Conservation (phyloP, 2,329 filamentous ascomycete species). For the Ascochyta viciae-villosae region DNA sequence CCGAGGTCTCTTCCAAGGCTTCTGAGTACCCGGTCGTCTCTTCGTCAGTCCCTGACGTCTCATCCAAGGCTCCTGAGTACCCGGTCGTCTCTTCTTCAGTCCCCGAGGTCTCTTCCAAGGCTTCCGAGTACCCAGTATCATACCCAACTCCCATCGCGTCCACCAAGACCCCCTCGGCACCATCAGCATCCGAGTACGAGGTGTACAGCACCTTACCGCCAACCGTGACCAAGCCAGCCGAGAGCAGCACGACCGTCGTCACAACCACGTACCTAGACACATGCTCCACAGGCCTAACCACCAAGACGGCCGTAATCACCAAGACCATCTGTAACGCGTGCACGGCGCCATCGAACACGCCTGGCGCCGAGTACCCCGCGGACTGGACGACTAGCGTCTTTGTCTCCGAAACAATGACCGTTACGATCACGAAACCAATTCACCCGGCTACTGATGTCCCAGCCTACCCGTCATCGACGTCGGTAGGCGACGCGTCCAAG, state of each 20-base stretch:
- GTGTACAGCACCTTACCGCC: slow-evolving; percentile 13
- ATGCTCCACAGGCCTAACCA: slow-evolving; percentile 46
- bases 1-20: slow-evolving; percentile 5
- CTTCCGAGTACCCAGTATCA: slow-evolving; percentile 16
- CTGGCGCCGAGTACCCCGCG: slow-evolving; percentile 29
- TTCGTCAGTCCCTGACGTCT: slow-evolving; percentile 16
- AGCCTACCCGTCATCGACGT: slow-evolving; percentile 19
- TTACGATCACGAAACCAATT: slow-evolving; percentile 43
- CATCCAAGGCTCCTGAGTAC: slow-evolving; percentile 18
- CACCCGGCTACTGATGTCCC: slow-evolving; percentile 27
- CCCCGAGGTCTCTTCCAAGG: slow-evolving; percentile 18
- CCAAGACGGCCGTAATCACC: slow-evolving; percentile 40
- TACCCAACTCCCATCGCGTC: slow-evolving; percentile 12
- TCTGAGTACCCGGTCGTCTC: neutral
- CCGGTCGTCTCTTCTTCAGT: slow-evolving; percentile 3
- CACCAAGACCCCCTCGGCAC: slow-evolving; percentile 4
- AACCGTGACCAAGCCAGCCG: slow-evolving; percentile 13
- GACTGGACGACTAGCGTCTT: slow-evolving; percentile 45
- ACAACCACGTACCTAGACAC: slow-evolving; percentile 44
- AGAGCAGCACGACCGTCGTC: slow-evolving; percentile 20
- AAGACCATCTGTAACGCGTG: slow-evolving; percentile 37
- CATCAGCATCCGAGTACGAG: slow-evolving; percentile 10
- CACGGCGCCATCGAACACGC: slow-evolving; percentile 26
- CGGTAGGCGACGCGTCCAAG: slow-evolving; percentile 17
- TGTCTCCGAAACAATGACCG: slow-evolving; percentile 38